These are phyloP conservation scores for Sparassis latifolia DNA, from an alignment of 1,284 basidiomycete genomes.

Conservation along the genomic window DNA sequence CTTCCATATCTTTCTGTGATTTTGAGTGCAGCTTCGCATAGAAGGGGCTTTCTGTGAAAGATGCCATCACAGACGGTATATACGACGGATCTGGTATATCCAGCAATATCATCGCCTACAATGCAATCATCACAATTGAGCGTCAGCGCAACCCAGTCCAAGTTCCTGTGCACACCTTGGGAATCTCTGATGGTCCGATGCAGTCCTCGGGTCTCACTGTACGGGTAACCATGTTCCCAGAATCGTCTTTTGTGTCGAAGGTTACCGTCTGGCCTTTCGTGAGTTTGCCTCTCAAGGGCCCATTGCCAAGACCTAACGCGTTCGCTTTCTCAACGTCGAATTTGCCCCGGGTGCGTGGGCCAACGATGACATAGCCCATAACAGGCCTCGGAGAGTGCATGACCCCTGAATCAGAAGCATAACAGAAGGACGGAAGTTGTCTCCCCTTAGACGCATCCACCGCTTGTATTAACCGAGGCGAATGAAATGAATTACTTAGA, in stretches of 20 bases:
- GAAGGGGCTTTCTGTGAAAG: slow-evolving; percentile 44
- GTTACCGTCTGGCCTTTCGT: slow-evolving; percentile 51
- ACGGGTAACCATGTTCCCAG: slow-evolving; percentile 33
- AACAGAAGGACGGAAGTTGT: slow-evolving; percentile 1
- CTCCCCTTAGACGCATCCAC: not conserved
- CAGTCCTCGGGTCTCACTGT: slow-evolving; percentile 55
- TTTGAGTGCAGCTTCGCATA: slow-evolving; percentile 44
- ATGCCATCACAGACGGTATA: slow-evolving; percentile 50
- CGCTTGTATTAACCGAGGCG: not conserved
- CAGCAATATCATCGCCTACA: slow-evolving; percentile 50
- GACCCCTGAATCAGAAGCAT: not conserved
- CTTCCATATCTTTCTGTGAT: slow-evolving; percentile 32
- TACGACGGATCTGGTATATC: slow-evolving; percentile 58
- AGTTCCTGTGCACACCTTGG: slow-evolving; percentile 32
- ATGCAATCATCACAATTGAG: not conserved
- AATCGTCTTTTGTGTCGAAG: slow-evolving; percentile 41
- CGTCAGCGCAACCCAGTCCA: not conserved
- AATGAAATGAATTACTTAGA: not conserved
- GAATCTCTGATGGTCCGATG: slow-evolving; percentile 44
- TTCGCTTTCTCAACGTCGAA: slow-evolving; percentile 71
- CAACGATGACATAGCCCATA: slow-evolving; percentile 70
- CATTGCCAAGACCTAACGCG: slow-evolving; percentile 60
- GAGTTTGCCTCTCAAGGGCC: slow-evolving; percentile 40
- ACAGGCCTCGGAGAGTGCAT: slow-evolving; percentile 22
- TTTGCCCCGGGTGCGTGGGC: slow-evolving; percentile 79